A percentile compares a stretch with the other conserved stretches of the same genome.
These are phyloP conservation scores for Hyphodiscus sp. DNA, from an alignment of 2,329 filamentous ascomycete genomes.

Conservation along the genomic window DNA sequence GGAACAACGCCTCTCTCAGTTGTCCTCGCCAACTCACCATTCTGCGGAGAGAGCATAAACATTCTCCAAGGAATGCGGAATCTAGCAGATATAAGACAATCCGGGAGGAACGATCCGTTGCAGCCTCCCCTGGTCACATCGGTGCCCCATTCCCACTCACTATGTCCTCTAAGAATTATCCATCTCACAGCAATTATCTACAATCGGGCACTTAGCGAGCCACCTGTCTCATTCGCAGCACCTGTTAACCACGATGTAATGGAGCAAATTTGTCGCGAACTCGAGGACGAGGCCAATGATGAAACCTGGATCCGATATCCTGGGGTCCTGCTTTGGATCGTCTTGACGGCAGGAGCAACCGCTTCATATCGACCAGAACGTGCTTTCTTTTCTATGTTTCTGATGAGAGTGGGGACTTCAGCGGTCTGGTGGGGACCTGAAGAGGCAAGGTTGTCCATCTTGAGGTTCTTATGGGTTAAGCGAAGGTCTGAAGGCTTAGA, in stretches of 20 bases:
- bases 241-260: background rate
- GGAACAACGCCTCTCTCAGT: background rate
- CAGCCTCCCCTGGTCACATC: background rate
- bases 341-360: slow-evolving; percentile 1
- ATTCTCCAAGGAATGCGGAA: slow-evolving; percentile 3
- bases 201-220: background rate
- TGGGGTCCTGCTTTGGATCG: slow-evolving; percentile 7
- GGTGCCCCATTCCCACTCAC: background rate
- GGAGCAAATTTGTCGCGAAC: slow-evolving; percentile 2
- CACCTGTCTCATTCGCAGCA: slow-evolving; percentile 1
- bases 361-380: background rate
- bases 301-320: slow-evolving; percentile 5
- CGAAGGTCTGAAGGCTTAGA: background rate
- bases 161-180: background rate
- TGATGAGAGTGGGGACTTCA: slow-evolving; percentile 2
- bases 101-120: background rate
- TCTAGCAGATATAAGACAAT: background rate
- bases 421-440: background rate
- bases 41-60: slow-evolving; percentile 1
- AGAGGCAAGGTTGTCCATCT: background rate
- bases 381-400: slow-evolving; percentile 2
- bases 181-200: slow-evolving; percentile 7
- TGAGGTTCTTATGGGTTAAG: background rate
- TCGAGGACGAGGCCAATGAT: slow-evolving; percentile 5
- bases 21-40: background rate